These are phyloP conservation scores for Aethionema arabicum DNA, from an alignment of 345 rosid genomes.

Conservation along the genomic window DNA sequence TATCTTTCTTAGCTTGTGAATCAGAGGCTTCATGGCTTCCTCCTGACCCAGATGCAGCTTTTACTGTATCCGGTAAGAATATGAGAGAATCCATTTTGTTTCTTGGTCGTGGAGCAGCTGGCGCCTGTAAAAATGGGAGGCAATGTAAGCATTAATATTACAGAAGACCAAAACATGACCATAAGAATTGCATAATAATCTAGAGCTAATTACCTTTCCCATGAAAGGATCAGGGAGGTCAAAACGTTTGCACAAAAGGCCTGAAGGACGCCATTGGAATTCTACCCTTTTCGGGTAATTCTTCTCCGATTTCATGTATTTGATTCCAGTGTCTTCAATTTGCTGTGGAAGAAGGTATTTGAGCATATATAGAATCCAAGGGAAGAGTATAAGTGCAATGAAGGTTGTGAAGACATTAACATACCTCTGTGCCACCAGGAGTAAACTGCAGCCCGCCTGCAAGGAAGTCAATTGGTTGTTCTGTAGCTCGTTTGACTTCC, in stretches of 20 bases:
- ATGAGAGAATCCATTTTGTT: constrained; percentile 88
- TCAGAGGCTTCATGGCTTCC: constrained; percentile 43
- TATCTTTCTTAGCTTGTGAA: constrained; percentile 38
- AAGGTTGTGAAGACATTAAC: constrained; percentile 18
- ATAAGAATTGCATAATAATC: constrained; percentile 11
- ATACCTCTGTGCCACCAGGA: constrained; percentile 77
- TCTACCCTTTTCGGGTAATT: constrained; percentile 80
- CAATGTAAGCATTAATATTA: not conserved
- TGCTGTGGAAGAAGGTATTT: constrained; percentile 48
- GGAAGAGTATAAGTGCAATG: constrained; percentile 23
- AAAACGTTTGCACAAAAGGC: constrained; percentile 92
- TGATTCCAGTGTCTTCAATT: constrained; percentile 47
- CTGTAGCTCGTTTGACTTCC: constrained; percentile 44
- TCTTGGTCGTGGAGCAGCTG: constrained; percentile 67
- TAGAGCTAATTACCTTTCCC: constrained; percentile 71
- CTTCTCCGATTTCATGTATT: constrained; percentile 45
- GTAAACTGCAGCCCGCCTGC: constrained; percentile 69
- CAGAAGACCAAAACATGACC: constrained; percentile 8
- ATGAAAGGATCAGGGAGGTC: constrained; percentile 90
- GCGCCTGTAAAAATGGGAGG: constrained; percentile 55
- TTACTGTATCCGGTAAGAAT: constrained; percentile 67
- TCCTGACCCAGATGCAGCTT: constrained; percentile 45
- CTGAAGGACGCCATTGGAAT: constrained; percentile 90
- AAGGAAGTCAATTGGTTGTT: constrained; percentile 51
- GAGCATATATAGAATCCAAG: constrained; percentile 21